Evolutionary conservation across 768 basidiomycete species (phyloP), one percentile per base, ranked within the genome.

Genomic region (Boletus sensibilis): DNA sequence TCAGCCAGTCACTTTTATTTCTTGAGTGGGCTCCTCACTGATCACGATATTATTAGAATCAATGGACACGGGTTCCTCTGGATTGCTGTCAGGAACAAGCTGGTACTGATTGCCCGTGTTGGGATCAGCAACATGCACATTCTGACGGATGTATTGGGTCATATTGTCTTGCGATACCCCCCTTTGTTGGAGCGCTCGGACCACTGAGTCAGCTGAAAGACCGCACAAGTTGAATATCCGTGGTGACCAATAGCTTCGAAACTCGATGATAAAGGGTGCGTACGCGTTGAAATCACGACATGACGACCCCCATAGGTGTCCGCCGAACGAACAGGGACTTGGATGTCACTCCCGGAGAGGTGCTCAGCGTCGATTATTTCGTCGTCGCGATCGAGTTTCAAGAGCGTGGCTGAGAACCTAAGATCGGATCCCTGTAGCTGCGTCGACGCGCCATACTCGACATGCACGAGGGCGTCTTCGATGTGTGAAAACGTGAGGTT

Each of bases 71-170:
- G 27, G n/a, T 21, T 29, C 47, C 46, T 48, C 29, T 5, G 29
- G 45, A 13, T 40, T 13, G 27, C 31, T 18, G 18, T 44, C 21
- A 2, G 47, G 57, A 25, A 53, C 48, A 16, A 59, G 52, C n/a
- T 41, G 34, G 37, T 53, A 60, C 38, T 29, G 59, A 50, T 46
- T 16, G 33, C 57, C 57, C 43, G 57, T 53, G 48, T 33, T 16
- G 4, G 42, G 48, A 38, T 59, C 57, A 31, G 52, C 4, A 16
- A 42, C 39, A 31, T 37, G 48, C 38, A 60, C 5, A 7, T 53
- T 58, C 38, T 41, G 56, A 41, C 38, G 20, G 38, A 60, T 21
- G 35, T 46, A 45, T 25, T 53, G 46, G 13, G 59, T 51, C 14
- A 60, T 58, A 20, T 58, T 39, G 3, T 45, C 42, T 31, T 50